Evolutionary conservation across 129 eudicot genomes (phyloP).

Genomic region (Centaurea solstitialis): DNA sequence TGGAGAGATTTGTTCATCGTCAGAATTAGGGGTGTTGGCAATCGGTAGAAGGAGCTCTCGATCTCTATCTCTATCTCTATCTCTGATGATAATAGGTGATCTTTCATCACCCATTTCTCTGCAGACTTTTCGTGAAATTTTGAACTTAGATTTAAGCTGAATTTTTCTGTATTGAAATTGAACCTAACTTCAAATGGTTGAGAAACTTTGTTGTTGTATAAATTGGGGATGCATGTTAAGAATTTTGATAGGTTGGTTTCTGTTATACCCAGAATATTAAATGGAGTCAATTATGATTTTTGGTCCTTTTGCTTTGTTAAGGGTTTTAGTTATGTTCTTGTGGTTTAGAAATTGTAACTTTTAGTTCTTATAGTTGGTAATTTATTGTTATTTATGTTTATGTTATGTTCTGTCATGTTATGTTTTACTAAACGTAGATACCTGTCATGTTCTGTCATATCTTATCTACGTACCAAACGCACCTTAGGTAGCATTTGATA

Average conservation of each 20-base stretch:
- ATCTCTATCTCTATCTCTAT: constrained; percentile 76
- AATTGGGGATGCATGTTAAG: constrained; percentile 23
- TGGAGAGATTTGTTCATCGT: constrained; percentile 39
- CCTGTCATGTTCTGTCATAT: no score
- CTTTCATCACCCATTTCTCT: constrained; percentile 65
- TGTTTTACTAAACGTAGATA: no score
- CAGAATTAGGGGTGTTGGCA: constrained; percentile 36
- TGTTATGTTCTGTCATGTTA: no score
- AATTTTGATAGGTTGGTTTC: constrained; percentile 17
- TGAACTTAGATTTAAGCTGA: neutral
- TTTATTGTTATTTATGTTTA: no score
- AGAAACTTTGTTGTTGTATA: constrained; percentile 22
- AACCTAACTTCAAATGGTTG: neutral
- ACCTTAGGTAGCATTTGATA: no score
- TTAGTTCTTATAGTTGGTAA: no score
- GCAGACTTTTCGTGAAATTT: constrained; percentile 17
- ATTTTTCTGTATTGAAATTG: neutral
- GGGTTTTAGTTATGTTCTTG: no score
- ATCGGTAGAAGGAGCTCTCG: constrained; percentile 86
- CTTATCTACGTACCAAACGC: no score
- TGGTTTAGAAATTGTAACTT: no score
- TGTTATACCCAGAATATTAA: constrained; percentile 4
- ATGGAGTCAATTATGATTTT: neutral
- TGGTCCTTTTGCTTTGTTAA: neutral
- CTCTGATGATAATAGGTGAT: constrained; percentile 30